Evolutionary conservation across 2,329 filamentous ascomycete genomes (phyloP), one percentile per base, ranked within the genome.

Genomic region (Neonectria hederae): DNA sequence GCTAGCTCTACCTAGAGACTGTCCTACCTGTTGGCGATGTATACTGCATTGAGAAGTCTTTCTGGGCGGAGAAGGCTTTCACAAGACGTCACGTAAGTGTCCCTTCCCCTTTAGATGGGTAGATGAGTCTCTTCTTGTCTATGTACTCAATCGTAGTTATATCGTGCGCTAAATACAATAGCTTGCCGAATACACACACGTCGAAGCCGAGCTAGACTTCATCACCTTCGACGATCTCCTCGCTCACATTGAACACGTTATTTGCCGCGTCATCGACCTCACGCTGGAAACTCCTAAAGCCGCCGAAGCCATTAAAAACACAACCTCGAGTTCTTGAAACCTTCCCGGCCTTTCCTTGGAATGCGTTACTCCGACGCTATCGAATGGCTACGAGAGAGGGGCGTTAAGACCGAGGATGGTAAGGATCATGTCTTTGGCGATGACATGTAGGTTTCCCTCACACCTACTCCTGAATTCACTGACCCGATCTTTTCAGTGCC

Each of bases 11-110:
- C 81, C 91, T 98, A 65, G 95, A 98, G 84, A 98, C 95, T 26
- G 93, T 90, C 70, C 84, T 98, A 28, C 93, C 94, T n/a, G 93
- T 91, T 74, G 95, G 95, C 72, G 92, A 97, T 77, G 93, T 97
- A 54, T 98, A 96, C 87, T 97, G 94, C 78, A 94, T 97, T 74
- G 94, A 97, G 81, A 97, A 97, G 79, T 97, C 94, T 1, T 98
- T 98, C 89, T 94, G 95, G 65, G 95, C 95, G 14, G 95, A 98
- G 82, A 97, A 97, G 83, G 94, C 91, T 8, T 84, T 97, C 63
- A 98, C 95, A 54, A 91, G 95, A 67, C 92, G 95, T 76, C 13
- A 35, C 14, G 13, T 14, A 35, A 35, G 32, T 35, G 32, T 9
- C 28, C 2, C 28, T 30, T 11, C 2, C 9, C 10, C 28, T 30